These are phyloP conservation scores for Whalleya microplaca DNA, from an alignment of 2,329 filamentous ascomycete genomes.

Conservation along the genomic window DNA sequence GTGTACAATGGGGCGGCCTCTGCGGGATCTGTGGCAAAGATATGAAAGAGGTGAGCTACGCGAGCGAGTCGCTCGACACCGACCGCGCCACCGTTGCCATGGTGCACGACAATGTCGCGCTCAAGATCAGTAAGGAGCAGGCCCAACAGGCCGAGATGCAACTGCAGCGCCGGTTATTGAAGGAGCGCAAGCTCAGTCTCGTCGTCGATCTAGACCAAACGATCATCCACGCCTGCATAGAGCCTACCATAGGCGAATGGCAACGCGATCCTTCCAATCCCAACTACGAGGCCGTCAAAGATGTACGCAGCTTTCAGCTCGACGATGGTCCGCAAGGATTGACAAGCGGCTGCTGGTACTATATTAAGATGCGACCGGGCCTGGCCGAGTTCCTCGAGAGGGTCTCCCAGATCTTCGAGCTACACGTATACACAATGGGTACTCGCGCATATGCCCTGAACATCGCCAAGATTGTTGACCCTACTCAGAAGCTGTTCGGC, in stretches of 20 bases:
- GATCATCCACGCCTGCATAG: constrained; percentile 96
- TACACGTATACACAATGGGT: constrained; percentile 99
- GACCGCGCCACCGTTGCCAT: constrained; percentile 92
- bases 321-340: constrained; percentile 79
- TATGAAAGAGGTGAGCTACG: constrained; percentile 90
- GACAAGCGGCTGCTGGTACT: constrained; percentile 84
- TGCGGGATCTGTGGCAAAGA: constrained; percentile 94
- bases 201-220: constrained; percentile 98
- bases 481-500: constrained; percentile 84
- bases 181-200: constrained; percentile 82
- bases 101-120: constrained; percentile 85
- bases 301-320: constrained; percentile 87
- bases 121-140: constrained; percentile 83
- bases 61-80: constrained; percentile 76
- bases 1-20: constrained; percentile 86
- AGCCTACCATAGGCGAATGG: constrained; percentile 96
- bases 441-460: constrained; percentile 93
- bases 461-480: constrained; percentile 92
- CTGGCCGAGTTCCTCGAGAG: constrained; percentile 75
- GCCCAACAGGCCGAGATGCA: constrained; percentile 84
- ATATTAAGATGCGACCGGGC: constrained; percentile 95
- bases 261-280: constrained; percentile 85
- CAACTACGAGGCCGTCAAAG: constrained; percentile 87
- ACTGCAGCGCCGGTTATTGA: constrained; percentile 79
- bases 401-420: constrained; percentile 68